Conservation (phyloP, 306 rosid species). For the Cyclanthera cordifolia region DNA sequence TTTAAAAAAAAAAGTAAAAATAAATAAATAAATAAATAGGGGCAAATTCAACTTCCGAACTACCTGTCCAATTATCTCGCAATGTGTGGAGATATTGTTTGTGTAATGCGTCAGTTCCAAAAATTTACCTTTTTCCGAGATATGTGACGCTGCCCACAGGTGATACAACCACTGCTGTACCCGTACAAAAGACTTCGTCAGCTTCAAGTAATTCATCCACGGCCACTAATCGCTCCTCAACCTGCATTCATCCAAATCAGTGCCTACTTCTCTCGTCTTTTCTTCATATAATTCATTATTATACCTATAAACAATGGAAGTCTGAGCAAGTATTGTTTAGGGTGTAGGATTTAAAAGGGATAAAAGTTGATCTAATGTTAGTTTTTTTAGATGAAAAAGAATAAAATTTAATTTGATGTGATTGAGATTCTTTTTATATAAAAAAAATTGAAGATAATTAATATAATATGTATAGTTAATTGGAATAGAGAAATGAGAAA, state of each 20-base stretch:
- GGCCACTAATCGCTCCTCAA: slow-evolving; percentile 73
- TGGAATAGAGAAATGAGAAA: no score
- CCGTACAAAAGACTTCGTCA: slow-evolving; percentile 89
- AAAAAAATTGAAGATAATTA: no score
- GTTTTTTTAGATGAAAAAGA: no score
- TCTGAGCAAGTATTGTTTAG: no score
- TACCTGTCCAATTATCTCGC: background rate
- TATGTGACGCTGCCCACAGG: slow-evolving; percentile 93
- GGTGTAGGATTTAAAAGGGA: no score
- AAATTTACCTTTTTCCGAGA: slow-evolving; percentile 46
- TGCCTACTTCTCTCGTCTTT: slow-evolving; percentile 1
- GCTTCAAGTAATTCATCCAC: slow-evolving; percentile 90
- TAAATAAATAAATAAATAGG: background rate
- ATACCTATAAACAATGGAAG: no score
- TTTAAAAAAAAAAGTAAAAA: background rate
- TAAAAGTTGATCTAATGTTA: no score
- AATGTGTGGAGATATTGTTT: background rate
- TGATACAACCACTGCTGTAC: slow-evolving; percentile 93
- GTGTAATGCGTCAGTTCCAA: background rate
- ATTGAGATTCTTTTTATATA: no score
- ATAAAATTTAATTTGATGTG: no score
- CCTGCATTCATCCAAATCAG: slow-evolving; percentile 36
- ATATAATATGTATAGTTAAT: no score
- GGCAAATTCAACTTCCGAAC: background rate
- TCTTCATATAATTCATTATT: background rate